Evolutionary conservation across 352 stramenopile species (phyloP), one percentile per base, ranked within the genome.

Genomic region (Phytophthora citrophthora): DNA sequence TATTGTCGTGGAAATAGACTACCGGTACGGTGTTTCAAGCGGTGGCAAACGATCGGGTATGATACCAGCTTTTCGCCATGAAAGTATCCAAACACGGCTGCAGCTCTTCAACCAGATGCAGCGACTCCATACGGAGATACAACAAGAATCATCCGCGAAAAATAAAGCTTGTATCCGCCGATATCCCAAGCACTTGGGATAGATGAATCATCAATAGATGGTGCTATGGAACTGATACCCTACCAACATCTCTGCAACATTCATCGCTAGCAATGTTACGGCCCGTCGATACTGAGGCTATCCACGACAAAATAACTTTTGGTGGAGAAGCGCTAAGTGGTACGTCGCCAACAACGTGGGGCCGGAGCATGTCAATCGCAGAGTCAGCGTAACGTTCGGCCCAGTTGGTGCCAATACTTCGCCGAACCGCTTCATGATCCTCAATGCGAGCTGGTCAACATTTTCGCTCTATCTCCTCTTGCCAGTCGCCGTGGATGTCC

Each of bases 281-380:
- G 18, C 18, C 18, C 18, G 18, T 20, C 18, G 18, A 20, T 20
- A 20, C 18, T 20, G 20, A 20, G 20, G 20, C 41, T 52, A 20
- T 54, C 54, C 40, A 52, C 27, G 5, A 29, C 32, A 16, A 48
- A 43, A 27, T 47, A 64, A 59, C 27, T 54, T 48, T 62, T 55
- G 54, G 44, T 62, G 23, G 43, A n/a, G 54, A 61, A 52, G 41
- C 18, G 26, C 16, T 32, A 32, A 32, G 27, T 32, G 27, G 27
- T 51, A 9, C 40, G 24, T 23, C 18, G 39, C 15, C 41, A 23
- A 34, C 16, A 60, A 53, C 41, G 27, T 61, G 36, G 53, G 41
- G 54, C 29, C 15, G 23, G 20, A 54, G 54, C 29, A 34, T 53
- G 41, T 61, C 43, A 61, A 47, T 18, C 41, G 20, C 23, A 15